Conservation (phyloP, 805 yeast genomes). For the Candida coleopterorum region DNA sequence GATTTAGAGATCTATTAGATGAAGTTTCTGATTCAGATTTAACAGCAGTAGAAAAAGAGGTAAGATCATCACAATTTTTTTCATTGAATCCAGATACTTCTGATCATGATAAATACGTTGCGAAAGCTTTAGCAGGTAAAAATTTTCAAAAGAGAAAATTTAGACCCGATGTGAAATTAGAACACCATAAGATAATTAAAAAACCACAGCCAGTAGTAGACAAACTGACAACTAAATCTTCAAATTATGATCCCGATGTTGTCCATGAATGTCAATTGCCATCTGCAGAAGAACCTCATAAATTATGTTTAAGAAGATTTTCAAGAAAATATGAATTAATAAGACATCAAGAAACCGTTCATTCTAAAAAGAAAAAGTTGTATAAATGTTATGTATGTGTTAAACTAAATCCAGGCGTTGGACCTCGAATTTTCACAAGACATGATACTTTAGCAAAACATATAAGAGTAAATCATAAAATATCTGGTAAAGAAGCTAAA, state of each 20-base stretch:
- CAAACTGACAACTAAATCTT: slow-evolving; percentile 24
- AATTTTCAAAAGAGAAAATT: slow-evolving; percentile 5
- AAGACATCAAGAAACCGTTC: slow-evolving; percentile 95
- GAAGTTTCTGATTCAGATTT: background rate
- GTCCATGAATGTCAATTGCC: slow-evolving; percentile 44
- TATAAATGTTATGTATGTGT: slow-evolving; percentile 87
- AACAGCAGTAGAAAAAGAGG: slow-evolving; percentile 4
- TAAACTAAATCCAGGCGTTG: slow-evolving; percentile 50
- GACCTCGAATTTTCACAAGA: slow-evolving; percentile 80
- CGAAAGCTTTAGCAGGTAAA: slow-evolving; percentile 9
- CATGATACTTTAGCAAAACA: slow-evolving; percentile 94
- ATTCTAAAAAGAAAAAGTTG: slow-evolving; percentile 78
- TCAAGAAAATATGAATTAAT: slow-evolving; percentile 80
- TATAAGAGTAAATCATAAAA: slow-evolving; percentile 48
- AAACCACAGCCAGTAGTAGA: slow-evolving; percentile 13
- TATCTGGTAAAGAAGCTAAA: slow-evolving; percentile 43
- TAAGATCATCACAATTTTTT: slow-evolving; percentile 6
- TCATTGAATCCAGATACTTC: slow-evolving; percentile 14
- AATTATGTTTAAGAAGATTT: slow-evolving; percentile 38
- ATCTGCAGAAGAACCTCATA: slow-evolving; percentile 38
- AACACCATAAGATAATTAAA: slow-evolving; percentile 27
- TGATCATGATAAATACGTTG: slow-evolving; percentile 21
- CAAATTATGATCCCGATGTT: slow-evolving; percentile 44
- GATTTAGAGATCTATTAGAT: background rate
- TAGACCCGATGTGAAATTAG: slow-evolving; percentile 15